Evolutionary conservation across 1,139 yeast species (phyloP), one percentile per base, ranked within the genome.

Genomic region (Nakaseomyces delphensis): DNA sequence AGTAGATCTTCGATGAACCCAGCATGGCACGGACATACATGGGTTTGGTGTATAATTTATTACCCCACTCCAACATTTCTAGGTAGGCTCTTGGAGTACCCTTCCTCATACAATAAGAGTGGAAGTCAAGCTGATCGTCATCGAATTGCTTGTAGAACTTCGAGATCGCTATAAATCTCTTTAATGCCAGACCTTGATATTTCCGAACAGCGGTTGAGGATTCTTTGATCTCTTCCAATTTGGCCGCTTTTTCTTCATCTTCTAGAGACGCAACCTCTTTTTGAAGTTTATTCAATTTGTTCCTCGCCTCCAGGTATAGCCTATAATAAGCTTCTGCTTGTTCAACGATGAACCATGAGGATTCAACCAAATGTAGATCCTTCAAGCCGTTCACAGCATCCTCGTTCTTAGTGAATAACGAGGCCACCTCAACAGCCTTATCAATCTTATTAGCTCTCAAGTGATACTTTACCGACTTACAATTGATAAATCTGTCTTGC

Each of bases 81-180:
- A 84, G 54, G 57, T 91, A 91, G 19, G 91, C 81, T 48, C 95
- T 73, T 21, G 93, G 81, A 4, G 97, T 85, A 13, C 97, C 97
- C 54, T 83, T 79, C 65, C 96, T 77, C 71, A 85, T 76, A 60
- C 95, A 83, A 63, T 86, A 91, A 37, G 83, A 80, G 62, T 91
- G 98, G 79, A 91, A 91, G 60, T 91, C 99, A 53, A 83, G 75
- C 65, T 91, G 96, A 58, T 93, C 98, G 48, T 76, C 77, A 59
- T 69, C 75, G 64, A 80, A 86, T 45, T 77, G 83, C 40, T 76
- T 73, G 63, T 79, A 86, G 24, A 83, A 74, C 47, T 78, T 77
- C 42, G 78, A 68, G 27, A 87, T 72, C 1, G 87, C 79, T 31
- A 68, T 64, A 59, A 74, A 86, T 55, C 98, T 74, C 63, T 93